These are phyloP conservation scores for Fusarium cicatricum DNA, from an alignment of 2,329 filamentous ascomycete species.

Conservation along the genomic window DNA sequence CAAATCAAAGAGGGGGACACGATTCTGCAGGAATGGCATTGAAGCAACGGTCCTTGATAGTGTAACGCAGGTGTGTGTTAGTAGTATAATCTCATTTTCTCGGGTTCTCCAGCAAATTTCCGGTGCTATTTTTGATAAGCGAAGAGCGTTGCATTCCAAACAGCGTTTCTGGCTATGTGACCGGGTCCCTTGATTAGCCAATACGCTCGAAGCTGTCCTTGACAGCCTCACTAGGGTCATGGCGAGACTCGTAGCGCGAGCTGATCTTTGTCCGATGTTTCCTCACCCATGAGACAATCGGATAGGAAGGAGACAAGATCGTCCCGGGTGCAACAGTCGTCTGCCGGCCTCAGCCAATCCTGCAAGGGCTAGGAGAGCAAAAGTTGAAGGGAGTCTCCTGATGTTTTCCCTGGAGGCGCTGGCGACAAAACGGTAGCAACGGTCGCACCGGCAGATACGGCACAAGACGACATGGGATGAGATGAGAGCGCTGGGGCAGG, in stretches of 20 bases:
- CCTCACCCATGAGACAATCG: not conserved
- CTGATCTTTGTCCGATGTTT: constrained; percentile 1
- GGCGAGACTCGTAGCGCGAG: not conserved
- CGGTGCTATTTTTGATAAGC: constrained; percentile 2
- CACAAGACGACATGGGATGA: constrained; percentile 11
- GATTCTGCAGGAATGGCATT: constrained; percentile 41
- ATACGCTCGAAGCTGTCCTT: not conserved
- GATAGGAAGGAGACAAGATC: constrained; percentile 3
- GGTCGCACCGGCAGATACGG: constrained; percentile 22
- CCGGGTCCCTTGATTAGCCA: not conserved
- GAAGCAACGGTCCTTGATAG: constrained; percentile 1
- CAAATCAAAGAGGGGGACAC: constrained; percentile 42
- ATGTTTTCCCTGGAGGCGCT: not conserved
- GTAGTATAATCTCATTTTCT: constrained; percentile 3
- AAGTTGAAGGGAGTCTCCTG: constrained; percentile 18
- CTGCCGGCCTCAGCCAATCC: not conserved
- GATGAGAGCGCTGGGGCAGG: constrained; percentile 2
- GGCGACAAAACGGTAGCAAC: constrained; percentile 22
- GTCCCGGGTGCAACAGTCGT: constrained; percentile 6
- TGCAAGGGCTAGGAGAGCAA: constrained; percentile 1
- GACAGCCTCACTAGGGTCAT: not conserved
- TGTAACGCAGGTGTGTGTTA: not conserved
- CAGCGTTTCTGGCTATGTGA: not conserved
- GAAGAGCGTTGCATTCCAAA: not conserved
- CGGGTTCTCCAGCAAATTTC: not conserved